A percentile compares a stretch with the other conserved stretches of the same genome.
These are phyloP conservation scores for Talaromyces sp. DNA, from an alignment of 2,329 filamentous ascomycete genomes.

Conservation along the genomic window DNA sequence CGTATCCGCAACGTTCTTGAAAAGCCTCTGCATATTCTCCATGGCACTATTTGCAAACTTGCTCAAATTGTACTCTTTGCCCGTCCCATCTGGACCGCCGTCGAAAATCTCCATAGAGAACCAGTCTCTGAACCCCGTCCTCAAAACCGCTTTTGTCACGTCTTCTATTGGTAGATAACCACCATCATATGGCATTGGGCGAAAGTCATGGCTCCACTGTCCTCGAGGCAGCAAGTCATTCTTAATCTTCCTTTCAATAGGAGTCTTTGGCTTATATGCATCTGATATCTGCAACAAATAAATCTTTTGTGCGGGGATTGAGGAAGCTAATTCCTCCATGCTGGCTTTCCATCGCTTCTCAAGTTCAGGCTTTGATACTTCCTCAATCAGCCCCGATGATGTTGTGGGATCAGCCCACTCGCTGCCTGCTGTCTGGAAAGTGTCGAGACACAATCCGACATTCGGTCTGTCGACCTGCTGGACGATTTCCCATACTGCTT, in stretches of 20 bases:
- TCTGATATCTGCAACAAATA: conserved; percentile 72
- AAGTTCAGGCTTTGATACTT: conserved; percentile 45
- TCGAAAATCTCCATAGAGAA: conserved; percentile 71
- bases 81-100: conserved; percentile 52
- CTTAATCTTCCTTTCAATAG: conserved; percentile 52
- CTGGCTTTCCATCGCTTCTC: conserved; percentile 52
- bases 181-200: conserved; percentile 65
- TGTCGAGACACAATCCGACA: conserved; percentile 71
- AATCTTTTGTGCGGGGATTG: conserved; percentile 65
- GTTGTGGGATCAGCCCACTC: conserved; percentile 72
- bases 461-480: conserved; percentile 60
- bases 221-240: conserved; percentile 58
- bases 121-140: conserved; percentile 64
- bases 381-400: conserved; percentile 55
- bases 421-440: conserved; percentile 69
- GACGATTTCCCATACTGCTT: conserved; percentile 66
- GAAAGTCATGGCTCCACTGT: conserved; percentile 67
- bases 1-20: conserved; percentile 30
- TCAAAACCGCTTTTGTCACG: conserved; percentile 62
- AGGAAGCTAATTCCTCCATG: conserved; percentile 53
- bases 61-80: conserved; percentile 48
- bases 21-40: conserved; percentile 46
- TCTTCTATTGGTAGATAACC: conserved; percentile 67
- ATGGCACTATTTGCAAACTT: conserved; percentile 52
- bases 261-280: conserved; percentile 60